These are phyloP conservation scores for Isatis lusitanica DNA, from an alignment of 441 rosid genomes.

Conservation along the genomic window DNA sequence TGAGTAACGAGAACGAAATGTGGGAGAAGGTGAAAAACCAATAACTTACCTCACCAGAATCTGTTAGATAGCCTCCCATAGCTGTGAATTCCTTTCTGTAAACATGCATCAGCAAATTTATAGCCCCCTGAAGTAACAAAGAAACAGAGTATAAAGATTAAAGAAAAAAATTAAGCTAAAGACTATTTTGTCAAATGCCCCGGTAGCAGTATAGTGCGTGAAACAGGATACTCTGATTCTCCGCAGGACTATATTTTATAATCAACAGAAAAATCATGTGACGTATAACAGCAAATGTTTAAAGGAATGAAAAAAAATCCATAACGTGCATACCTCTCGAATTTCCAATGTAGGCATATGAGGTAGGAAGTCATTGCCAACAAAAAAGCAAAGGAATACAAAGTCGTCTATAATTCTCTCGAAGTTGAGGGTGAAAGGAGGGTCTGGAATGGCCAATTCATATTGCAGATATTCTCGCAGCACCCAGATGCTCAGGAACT, in stretches of 20 bases:
- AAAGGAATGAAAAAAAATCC: conserved; percentile 6
- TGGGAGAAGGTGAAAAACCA: conserved; percentile 1
- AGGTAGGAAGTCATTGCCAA: conserved; percentile 98
- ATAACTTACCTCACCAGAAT: conserved; percentile 93
- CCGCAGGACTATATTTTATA: neutral
- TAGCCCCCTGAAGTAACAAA: conserved; percentile 75
- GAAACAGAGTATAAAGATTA: conserved; percentile 6
- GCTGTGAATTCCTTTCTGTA: conserved; percentile 84
- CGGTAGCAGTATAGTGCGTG: neutral
- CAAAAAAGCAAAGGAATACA: conserved; percentile 95
- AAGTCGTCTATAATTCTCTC: conserved; percentile 94
- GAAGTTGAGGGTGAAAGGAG: conserved; percentile 77
- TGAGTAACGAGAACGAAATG: neutral
- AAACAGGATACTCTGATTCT: neutral
- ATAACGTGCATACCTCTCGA: conserved; percentile 67
- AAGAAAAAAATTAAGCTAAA: neutral
- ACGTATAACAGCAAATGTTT: neutral
- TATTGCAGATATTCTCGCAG: conserved; percentile 87
- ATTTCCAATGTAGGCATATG: conserved; percentile 99
- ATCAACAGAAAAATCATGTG: neutral
- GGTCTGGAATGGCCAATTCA: conserved; percentile 77
- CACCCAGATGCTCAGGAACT: conserved; percentile 95
- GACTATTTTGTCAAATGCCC: neutral
- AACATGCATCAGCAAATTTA: conserved; percentile 85
- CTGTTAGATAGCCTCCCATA: conserved; percentile 97